Base-by-base conservation (phyloP, 1,284 basidiomycete genomes). In the Pseudozyma sp. region DNA sequence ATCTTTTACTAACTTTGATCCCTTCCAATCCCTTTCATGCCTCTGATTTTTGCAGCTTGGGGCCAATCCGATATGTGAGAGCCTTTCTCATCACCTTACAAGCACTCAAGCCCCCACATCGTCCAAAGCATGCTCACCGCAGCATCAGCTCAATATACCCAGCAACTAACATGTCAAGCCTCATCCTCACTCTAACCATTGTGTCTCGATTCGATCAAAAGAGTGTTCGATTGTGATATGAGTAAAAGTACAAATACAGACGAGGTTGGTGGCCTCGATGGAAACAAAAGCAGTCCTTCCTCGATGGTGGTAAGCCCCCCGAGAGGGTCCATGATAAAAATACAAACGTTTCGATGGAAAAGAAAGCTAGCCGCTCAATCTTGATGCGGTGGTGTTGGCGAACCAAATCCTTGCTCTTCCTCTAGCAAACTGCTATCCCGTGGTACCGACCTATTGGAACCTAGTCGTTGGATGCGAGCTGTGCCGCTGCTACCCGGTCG, bases 1-100 rank as follows among this genome's bases (percentile, higher is more conserved):
- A 31, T 31, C 3, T 31, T 3, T 31, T 31, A 31, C 25, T 31
- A 6, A 31, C 25, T 31, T 31, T 6, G 25, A 31, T 31, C 6
- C 25, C 6, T 31, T 6, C 6, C 25, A 6, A 31, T 31, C 25
- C 25, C 25, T 31, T 31, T 6, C 6, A 6, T 31, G 3, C 6
- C 25, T 31, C 25, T 31, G 25, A 6, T 3, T 31, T 31, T 31
- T 31, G 25, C 25, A 31, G 77, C 75, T 64, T 78, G 70, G 67
- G 67, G 73, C 25, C 69, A 72, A 45, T 62, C 70, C 36, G 77
- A 78, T 42, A 73, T 78, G 69, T 78, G 42, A 56, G 11, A 25
- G 6, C 10, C 7, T 34, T 34, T 25, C 25, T 25, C 11, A 36
- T 53, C 6, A 11, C 11, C 18, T 21, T 12, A 9, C 7, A 19